Conservation (phyloP, 2,329 filamentous ascomycete genomes). For the Calonectria pseudoturangicola region DNA sequence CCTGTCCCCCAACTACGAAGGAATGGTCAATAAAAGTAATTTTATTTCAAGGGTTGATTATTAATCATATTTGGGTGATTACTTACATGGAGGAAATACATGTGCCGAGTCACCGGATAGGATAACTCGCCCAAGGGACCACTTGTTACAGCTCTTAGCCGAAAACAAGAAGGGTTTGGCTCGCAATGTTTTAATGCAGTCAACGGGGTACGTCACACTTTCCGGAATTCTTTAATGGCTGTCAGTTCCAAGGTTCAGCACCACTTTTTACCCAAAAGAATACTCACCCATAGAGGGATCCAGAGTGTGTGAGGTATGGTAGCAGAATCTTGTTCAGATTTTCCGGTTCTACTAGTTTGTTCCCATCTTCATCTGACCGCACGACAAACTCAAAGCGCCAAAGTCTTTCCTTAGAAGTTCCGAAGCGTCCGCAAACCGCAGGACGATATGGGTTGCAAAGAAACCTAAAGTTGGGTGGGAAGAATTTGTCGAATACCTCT, state of each 20-base stretch:
- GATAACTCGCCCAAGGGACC: constrained; percentile 64
- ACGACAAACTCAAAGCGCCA: constrained; percentile 17
- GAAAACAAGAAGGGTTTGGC: constrained; percentile 65
- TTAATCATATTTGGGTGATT: background rate
- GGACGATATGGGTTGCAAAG: constrained; percentile 12
- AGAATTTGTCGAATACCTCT: constrained; percentile 17
- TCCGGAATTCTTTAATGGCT: background rate
- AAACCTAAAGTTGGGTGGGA: background rate
- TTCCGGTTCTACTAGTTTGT: background rate
- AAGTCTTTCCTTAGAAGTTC: background rate
- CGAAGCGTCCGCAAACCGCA: background rate
- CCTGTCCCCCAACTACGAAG: background rate
- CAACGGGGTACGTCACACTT: constrained; percentile 43
- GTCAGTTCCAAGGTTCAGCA: background rate
- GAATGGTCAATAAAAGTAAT: background rate
- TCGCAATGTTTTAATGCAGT: constrained; percentile 68
- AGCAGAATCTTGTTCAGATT: background rate
- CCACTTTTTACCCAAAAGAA: background rate
- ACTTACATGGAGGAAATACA: constrained; percentile 67
- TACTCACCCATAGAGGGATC: background rate
- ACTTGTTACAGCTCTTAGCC: constrained; percentile 67
- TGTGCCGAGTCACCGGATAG: constrained; percentile 70
- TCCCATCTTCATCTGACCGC: background rate
- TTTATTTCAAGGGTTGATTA: background rate
- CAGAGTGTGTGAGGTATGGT: background rate